A percentile compares a stretch with the other conserved stretches of the same genome.
Evolutionary conservation across 2,329 filamentous ascomycete species (phyloP).

Genomic region (Trichoderma cornu-damae): DNA sequence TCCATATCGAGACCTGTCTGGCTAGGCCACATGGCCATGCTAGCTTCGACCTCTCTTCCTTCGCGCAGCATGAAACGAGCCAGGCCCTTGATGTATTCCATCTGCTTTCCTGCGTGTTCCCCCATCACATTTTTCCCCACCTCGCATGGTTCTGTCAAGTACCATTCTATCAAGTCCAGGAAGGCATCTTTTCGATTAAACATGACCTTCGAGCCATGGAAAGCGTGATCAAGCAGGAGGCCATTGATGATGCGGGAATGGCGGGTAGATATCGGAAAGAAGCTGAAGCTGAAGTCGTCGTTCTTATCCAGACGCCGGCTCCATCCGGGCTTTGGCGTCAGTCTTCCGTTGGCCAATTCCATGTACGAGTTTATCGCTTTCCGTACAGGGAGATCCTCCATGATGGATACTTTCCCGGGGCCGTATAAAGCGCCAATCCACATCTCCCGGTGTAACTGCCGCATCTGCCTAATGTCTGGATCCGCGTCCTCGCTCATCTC

Average conservation of each 20-base stretch:
- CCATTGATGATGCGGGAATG: neutral
- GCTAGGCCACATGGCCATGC: neutral
- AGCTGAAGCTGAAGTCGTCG: neutral
- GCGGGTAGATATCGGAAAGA: neutral
- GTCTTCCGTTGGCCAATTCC: neutral
- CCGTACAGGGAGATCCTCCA: neutral
- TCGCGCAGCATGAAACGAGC: neutral
- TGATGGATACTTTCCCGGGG: neutral
- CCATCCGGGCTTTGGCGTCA: neutral
- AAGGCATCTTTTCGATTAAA: neutral
- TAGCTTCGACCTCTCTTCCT: neutral
- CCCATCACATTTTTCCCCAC: neutral
- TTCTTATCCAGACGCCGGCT: neutral
- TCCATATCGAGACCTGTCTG: neutral
- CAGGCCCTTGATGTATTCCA: neutral
- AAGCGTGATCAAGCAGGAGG: constrained; percentile 2
- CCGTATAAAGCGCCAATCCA: neutral
- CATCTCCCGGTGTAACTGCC: neutral
- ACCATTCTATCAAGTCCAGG: neutral
- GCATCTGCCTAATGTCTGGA: neutral
- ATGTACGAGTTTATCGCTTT: neutral
- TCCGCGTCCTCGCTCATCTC: neutral
- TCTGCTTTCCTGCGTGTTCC: neutral
- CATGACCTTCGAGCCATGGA: constrained; percentile 7
- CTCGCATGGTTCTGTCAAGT: neutral